These are phyloP conservation scores for Garcia nutans DNA, from an alignment of 345 rosid species.

Conservation along the genomic window DNA sequence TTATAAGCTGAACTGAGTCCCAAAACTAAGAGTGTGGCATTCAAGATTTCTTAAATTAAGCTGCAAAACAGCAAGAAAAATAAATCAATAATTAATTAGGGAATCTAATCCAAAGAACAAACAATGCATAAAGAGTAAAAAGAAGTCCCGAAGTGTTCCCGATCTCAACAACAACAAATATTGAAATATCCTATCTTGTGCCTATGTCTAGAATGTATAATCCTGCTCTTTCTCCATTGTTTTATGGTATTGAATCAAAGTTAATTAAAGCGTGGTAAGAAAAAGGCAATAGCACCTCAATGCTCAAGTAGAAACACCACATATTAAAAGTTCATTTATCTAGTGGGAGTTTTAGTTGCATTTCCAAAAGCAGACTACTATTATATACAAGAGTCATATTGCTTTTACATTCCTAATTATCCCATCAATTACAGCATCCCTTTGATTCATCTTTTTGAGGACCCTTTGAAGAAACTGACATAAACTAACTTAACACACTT, in stretches of 20 bases:
- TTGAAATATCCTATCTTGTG: not conserved
- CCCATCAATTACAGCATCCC: not conserved
- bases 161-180: not conserved
- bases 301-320: not conserved
- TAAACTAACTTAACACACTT: not conserved
- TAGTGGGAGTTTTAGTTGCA: not conserved
- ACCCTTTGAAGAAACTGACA: not conserved
- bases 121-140: too few relatives aligned
- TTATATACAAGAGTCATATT: not conserved
- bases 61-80: conserved; percentile 35
- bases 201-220: not conserved
- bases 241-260: not conserved
- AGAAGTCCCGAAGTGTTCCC: not conserved
- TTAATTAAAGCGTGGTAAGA: not conserved
- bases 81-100: not conserved
- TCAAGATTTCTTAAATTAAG: conserved; percentile 76
- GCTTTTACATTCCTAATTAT: not conserved
- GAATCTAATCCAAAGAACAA: not conserved
- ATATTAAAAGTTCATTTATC: not conserved
- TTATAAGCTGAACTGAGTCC: conserved; percentile 40
- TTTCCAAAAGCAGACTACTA: not conserved
- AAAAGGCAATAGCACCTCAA: not conserved
- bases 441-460: not conserved
- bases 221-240: not conserved
- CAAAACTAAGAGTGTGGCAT: conserved; percentile 75